phyloP scores from a whole-genome alignment of 2,329 filamentous ascomycete genomes.

The Pseudocercospora cruenta region DNA sequence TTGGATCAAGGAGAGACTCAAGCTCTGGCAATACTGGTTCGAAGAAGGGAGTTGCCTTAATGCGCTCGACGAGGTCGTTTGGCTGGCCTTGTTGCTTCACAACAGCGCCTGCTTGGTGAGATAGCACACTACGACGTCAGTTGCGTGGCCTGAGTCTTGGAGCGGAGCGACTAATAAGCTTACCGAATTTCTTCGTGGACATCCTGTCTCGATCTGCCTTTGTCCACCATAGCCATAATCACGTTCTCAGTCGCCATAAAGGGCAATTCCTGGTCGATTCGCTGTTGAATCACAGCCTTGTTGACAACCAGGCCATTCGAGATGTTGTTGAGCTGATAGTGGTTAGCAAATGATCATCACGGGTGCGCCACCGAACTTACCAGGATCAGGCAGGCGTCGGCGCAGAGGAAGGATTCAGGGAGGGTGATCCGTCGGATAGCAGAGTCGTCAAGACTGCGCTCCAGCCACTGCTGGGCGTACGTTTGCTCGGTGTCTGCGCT shows the following conservation, averaged over 20 bases:
- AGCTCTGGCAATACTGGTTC: conserved; percentile 46
- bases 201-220: conserved; percentile 74
- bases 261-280: conserved; percentile 75
- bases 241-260: conserved; percentile 66
- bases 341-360: neutral
- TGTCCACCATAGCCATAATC: conserved; percentile 76
- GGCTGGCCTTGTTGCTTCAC: conserved; percentile 73
- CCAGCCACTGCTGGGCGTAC: conserved; percentile 74
- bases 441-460: conserved; percentile 76
- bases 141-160: neutral
- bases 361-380: conserved; percentile 29
- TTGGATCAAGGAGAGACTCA: conserved; percentile 42
- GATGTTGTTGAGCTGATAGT: conserved; percentile 62
- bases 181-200: conserved; percentile 79
- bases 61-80: conserved; percentile 82
- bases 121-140: conserved; percentile 60
- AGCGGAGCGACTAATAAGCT: neutral
- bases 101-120: conserved; percentile 71
- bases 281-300: conserved; percentile 69
- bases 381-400: conserved; percentile 64
- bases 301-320: conserved; percentile 76
- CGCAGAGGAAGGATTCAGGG: conserved; percentile 53
- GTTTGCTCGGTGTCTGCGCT: conserved; percentile 65
- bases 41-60: conserved; percentile 75
- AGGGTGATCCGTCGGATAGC: conserved; percentile 65